Evolutionary conservation across 2,329 filamentous ascomycete species (phyloP), one percentile per base, ranked within the genome.

Genomic region (Eurotiales sp.): DNA sequence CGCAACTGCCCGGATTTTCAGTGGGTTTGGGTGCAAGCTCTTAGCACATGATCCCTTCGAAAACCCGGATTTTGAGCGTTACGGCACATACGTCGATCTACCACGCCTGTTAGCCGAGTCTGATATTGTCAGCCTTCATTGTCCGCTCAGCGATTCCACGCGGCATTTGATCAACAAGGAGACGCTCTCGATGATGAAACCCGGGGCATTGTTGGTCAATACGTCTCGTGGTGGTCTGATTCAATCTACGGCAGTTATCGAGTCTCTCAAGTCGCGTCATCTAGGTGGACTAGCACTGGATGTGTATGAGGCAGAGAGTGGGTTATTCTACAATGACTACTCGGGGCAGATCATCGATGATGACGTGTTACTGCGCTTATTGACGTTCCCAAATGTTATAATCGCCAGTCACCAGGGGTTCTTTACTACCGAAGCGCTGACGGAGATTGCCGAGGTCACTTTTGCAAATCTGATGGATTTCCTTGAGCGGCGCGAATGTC

Each of bases 321-420:
- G 61, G 23, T 68, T 86, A 30, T 87, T 87, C 61, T 86, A 86
- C 64, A 76, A 80, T 58, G 83, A 86, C 57, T 81, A 84, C 60
- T 84, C 81, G 4, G 76, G 72, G 12, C 77, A 83, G 55, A 82
- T 86, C 58, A 84, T 86, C 56, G 73, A 86, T 44, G 84, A 87
- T 60, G 83, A 87, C 58, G 73, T 79, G 51, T 71, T 87, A 40
- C 84, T 83, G 77, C 77, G 84, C 4, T 67, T 87, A 55, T 80
- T 84, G 68, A 86, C 83, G 0, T 87, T 87, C 59, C 84, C 78
- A 53, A 87, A 87, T 56, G 84, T 85, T 3, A 64, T 87, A 40
- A 70, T 87, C 53, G 84, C 79, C 56, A 83, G 84, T 0, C 84
- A 87, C 58, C 84, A 87, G 70, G 84, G 81, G 1, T 87, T 87